Base-by-base conservation (phyloP, 192 early-diverging fungal genomes). In the Coemansia sp. region DNA sequence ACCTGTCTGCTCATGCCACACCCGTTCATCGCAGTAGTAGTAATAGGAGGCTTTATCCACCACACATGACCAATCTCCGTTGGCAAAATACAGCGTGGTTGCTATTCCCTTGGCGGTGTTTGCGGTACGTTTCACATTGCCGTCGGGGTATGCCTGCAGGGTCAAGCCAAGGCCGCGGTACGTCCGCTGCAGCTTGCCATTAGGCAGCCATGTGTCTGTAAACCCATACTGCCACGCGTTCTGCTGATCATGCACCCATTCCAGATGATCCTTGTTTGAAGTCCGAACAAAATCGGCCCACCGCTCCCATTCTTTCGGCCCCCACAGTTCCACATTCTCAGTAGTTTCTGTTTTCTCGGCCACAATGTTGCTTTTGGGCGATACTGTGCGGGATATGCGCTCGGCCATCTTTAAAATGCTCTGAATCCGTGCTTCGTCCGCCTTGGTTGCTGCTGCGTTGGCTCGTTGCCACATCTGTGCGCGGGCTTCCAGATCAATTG, bases 61-160 rank as follows among this genome's bases (percentile, higher is more conserved):
- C 21, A n/a, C 2, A 39, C 72, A 76, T 9, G 63, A 60, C 72
- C 72, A 76, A 51, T 76, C 72, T 47, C 72, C 72, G 37, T 76
- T 76, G 9, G 50, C 58, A 43, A 61, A 76, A 38, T 58, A 76
- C 45, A 76, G 55, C 30, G 72, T 76, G 5, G 53, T 63, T 10
- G 65, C 63, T n/a, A 6, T 39, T 10, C 31, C 21, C 15, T 38
- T 20, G 0, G 4, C 26, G 8, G 30, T 3, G 8, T 8, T 13
- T 6, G 53, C 42, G 2, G 61, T 57, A 38, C 72, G 72, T 54
- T 76, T 76, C 44, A 76, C 55, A 30, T 69, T 69, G 53, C 72
- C 72, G 35, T 76, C 72, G 0, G 62, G 46, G 21, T 76, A 76
- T 14, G 62, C 63, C 4, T 76, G 66, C 30, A 76, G 58, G 6